Evolutionary conservation across 1,139 yeast species (phyloP), one percentile per base, ranked within the genome.

Genomic region (Arxiozyma slooffiae): DNA sequence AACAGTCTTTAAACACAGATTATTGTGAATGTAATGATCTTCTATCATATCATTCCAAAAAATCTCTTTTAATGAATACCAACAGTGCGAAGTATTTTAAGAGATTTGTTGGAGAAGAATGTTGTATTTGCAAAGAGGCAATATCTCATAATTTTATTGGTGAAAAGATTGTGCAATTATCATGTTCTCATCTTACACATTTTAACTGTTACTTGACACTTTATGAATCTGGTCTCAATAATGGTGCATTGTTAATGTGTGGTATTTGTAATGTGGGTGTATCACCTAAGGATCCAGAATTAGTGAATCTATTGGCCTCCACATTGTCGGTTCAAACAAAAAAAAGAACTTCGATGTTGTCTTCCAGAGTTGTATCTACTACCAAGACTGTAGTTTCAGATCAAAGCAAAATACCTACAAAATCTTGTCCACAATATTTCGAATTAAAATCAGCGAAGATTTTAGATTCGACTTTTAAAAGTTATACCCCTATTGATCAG

Each of bases 81-180:
- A 20, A 40, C 38, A 50, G 52, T 7, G 46, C 45, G 22, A 49
- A 51, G 14, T 56, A 59, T 14, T 55, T 60, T 18, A 60, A 63
- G 55, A 57, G 57, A 41, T 62, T 53, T 49, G 50, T 58, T 21
- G 60, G 60, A 11, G 61, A 60, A 38, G 49, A 42, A 2, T 71
- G 76, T 52, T 58, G 63, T 8, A 57, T 71, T 22, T 71, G 75
- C 55, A 63, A 64, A 14, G 75, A 71, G 44, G 55, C 58, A 4
- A 57, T 71, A 38, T 58, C 62, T 7, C 56, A 58, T 8, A 60
- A 61, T 37, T 59, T 70, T 23, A 40, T 54, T 1, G 70, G 69
- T 9, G 75, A 71, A 56, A 67, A 63, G 47, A 56, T 64, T 1
- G 50, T 71, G 3, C 68, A 66, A 41, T 52, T 71, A 39, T 55